A percentile compares a stretch with the other conserved stretches of the same genome.
Conservation (phyloP, 2,329 filamentous ascomycete genomes). For the Verticillium isaacii region DNA sequence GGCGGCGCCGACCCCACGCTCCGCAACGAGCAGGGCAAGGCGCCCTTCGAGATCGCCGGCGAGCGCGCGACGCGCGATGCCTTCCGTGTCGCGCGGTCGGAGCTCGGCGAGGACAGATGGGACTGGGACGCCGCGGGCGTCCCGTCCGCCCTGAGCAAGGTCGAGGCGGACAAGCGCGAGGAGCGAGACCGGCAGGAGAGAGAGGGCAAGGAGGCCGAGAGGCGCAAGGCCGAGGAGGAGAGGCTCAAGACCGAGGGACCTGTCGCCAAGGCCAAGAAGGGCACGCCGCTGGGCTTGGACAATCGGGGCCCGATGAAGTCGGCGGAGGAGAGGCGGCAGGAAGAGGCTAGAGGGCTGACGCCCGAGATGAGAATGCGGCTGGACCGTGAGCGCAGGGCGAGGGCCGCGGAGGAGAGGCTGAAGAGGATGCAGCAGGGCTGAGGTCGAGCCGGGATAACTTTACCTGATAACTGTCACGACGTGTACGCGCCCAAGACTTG, state of each 20-base stretch:
- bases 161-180: slow-evolving; percentile 65
- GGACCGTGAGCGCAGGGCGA: slow-evolving; percentile 83
- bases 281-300: slow-evolving; percentile 39
- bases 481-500: background rate
- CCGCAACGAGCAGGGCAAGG: slow-evolving; percentile 70
- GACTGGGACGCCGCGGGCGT: slow-evolving; percentile 75
- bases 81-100: slow-evolving; percentile 80
- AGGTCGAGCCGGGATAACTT: background rate
- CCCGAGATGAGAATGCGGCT: slow-evolving; percentile 80
- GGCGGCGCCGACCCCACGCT: slow-evolving; percentile 69
- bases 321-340: slow-evolving; percentile 74
- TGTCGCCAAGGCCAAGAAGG: slow-evolving; percentile 47
- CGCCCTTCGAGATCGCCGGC: slow-evolving; percentile 80
- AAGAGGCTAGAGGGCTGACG: slow-evolving; percentile 79
- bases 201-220: slow-evolving; percentile 62
- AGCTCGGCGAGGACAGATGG: slow-evolving; percentile 73
- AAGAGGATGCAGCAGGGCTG: slow-evolving; percentile 53
- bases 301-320: slow-evolving; percentile 64
- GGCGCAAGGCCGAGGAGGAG: slow-evolving; percentile 71
- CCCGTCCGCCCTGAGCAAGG: slow-evolving; percentile 63
- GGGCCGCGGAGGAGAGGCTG: slow-evolving; percentile 86
- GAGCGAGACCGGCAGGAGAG: slow-evolving; percentile 66
- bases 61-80: slow-evolving; percentile 83
- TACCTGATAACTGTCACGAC: background rate
- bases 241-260: slow-evolving; percentile 63